Evolutionary conservation across 2,329 filamentous ascomycete genomes (phyloP), one percentile per base, ranked within the genome.

Genomic region (Clarireedia paspali): DNA sequence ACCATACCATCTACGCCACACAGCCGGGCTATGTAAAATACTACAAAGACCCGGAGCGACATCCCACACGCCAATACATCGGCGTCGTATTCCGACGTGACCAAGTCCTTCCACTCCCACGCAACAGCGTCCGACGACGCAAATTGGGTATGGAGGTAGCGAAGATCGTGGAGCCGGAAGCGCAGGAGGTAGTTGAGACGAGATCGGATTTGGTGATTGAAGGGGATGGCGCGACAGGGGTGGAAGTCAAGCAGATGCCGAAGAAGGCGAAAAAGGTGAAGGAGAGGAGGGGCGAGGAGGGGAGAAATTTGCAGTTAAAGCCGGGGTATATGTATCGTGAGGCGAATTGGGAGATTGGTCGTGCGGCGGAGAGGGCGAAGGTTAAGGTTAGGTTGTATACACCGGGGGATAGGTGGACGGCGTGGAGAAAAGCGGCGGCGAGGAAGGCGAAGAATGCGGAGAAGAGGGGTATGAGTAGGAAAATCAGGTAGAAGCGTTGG

Each of bases 1-100:
- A 99, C 72, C 94, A 97, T 77, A 97, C 92, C 50, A 95, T 99
- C 70, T 95, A 89, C 73, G 85, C 94, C 53, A 85, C 84, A 58
- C 82, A 87, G 55, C 79, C 87, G 3, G 94, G 94, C 61, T 99
- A 95, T 73, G 94, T 99, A 59, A 91, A 94, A 66, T 99, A 96
- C 81, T 99, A 99, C 78, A 84, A 87, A 68, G 92, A 99, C 70
- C 91, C 91, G 0, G 73, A 79, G 34, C 80, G 78, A 57, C 90
- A 97, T 72, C 88, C 91, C 0, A 88, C 90, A 63, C 83, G 91
- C 59, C 89, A 95, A 71, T 99, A 91, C 77, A 99, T 99, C 67
- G 94, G 94, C 59, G 87, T 99, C 20, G 88, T 88, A 36, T 91
- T 96, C 71, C 81, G 91, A 70, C 89, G 90, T 68, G 77, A 84